These are phyloP conservation scores for Dissoconium aciculare DNA, from an alignment of 2,329 filamentous ascomycete genomes.

Conservation along the genomic window DNA sequence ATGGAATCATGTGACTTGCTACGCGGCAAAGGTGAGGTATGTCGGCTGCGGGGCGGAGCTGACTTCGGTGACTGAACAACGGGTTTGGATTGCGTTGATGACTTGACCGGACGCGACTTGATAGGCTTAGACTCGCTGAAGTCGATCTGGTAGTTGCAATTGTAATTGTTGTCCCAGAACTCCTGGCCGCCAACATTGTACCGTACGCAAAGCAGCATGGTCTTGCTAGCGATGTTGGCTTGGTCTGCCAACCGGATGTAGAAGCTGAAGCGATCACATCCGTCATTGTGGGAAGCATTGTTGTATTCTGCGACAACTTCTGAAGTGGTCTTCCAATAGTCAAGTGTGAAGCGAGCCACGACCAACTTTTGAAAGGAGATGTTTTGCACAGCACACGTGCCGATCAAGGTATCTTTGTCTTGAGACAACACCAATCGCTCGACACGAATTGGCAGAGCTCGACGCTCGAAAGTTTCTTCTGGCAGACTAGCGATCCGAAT, in stretches of 20 bases:
- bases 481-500: conserved; percentile 77
- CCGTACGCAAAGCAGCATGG: conserved; percentile 77
- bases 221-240: conserved; percentile 83
- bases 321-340: conserved; percentile 98
- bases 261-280: conserved; percentile 83
- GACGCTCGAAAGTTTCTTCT: conserved; percentile 46
- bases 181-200: conserved; percentile 75
- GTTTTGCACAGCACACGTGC: conserved; percentile 73
- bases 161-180: conserved; percentile 87
- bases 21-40: conserved; percentile 33
- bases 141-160: conserved; percentile 83
- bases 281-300: conserved; percentile 45
- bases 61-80: conserved; percentile 35
- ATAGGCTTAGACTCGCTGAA: conserved; percentile 39
- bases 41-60: conserved; percentile 35
- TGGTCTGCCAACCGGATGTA: conserved; percentile 84
- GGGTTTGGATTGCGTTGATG: conserved; percentile 11
- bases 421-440: conserved; percentile 76
- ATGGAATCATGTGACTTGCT: conserved; percentile 37
- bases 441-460: conserved; percentile 54
- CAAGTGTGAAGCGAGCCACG: conserved; percentile 84
- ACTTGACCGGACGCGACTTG: conserved; percentile 17
- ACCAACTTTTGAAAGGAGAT: conserved; percentile 79
- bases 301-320: conserved; percentile 83
- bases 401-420: conserved; percentile 76